Base-by-base conservation (phyloP, 352 stramenopile species). In the Discostella stelligera region DNA sequence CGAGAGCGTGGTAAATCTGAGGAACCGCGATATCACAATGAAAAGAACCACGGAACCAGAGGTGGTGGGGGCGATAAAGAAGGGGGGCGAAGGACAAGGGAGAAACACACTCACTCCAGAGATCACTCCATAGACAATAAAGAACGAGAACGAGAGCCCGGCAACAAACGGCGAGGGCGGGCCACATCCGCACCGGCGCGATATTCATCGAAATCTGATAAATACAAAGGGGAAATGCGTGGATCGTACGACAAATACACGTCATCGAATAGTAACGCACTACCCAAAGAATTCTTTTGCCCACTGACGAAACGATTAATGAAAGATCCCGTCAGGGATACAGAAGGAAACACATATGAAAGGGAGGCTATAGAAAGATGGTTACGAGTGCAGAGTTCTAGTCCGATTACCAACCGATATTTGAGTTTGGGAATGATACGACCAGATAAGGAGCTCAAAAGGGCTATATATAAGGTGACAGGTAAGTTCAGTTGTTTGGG, bases 291-390 rank as follows among this genome's bases (percentile, higher is more conserved):
- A 66, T 82, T 78, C 39, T 72, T 66, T 52, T 82, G 75, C 56
- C 75, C 68, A 14, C 50, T 82, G 3, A 79, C 75, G 10, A 82
- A 79, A 64, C 65, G 60, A 49, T 3, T 82, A 10, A 79, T 80
- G 63, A 73, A 74, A 59, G 79, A 86, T 73, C 79, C 79, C 8
- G 74, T 86, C 5, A 71, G 70, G 21, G 79, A 86, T 65, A 25
- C 49, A 10, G 79, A 86, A 48, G 79, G 79, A 9, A 80, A 86
- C 71, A 69, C 68, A 5, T 86, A 86, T 53, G 79, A 86, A 61
- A 65, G 79, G 16, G 73, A 80, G 52, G 79, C 79, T 11, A 86
- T 86, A 18, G 68, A 83, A 30, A 18, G 67, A 48, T 86, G 79
- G 79, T 63, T 86, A 10, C n/a, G 61, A 21, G 63, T 71, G 20